Base-by-base conservation (phyloP, 257 asterid species). In the Nemophila menziesii region DNA sequence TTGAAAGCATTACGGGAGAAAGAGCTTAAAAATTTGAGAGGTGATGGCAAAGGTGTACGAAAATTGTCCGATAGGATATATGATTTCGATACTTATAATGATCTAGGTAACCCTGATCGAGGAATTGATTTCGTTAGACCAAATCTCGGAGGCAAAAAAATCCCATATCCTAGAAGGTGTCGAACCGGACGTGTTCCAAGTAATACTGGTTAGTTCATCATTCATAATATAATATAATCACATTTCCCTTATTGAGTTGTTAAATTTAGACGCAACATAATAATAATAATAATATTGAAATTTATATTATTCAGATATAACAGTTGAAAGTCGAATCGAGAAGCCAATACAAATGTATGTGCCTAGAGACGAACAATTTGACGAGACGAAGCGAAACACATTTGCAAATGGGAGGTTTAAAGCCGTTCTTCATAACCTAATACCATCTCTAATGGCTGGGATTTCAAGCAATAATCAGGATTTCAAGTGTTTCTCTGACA, bases 331-430 rank as follows among this genome's bases (percentile, higher is more conserved):
- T 57, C 71, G 96, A 36, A 86, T 90, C 49, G 99, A 90, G 84
- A 90, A 85, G 80, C 99, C 94, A 41, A 44, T 54, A 62, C 99
- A 96, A 1, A 62, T 75, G 74, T 90, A 82, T 21, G 99, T 90
- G 48, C 99, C 99, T 0, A 73, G 96, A 39, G 99, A 90, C 51
- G 99, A 85, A 63, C 93, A 74, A 38, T 90, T 90, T 57, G 96
- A 85, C 80, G 99, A 90, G 78, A 63, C 92, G 24, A 90, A 90
- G 44, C 73, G 66, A 79, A 71, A 77, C 18, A 55, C 96, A 15
- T 85, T 85, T 74, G 65, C 86, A 4, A 79, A 92, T 0, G 94
- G 94, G 41, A 82, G 96, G 71, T 87, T 82, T 0, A 90, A 85
- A 61, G 99, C 70, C 0, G 82, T 73, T 57, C 92, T 90, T 33